Percentiles rank a stretch among this genome's conserved stretches.
phyloP scores from a whole-genome alignment of 179 eudicot species.

The Amaranthus tricolor region DNA sequence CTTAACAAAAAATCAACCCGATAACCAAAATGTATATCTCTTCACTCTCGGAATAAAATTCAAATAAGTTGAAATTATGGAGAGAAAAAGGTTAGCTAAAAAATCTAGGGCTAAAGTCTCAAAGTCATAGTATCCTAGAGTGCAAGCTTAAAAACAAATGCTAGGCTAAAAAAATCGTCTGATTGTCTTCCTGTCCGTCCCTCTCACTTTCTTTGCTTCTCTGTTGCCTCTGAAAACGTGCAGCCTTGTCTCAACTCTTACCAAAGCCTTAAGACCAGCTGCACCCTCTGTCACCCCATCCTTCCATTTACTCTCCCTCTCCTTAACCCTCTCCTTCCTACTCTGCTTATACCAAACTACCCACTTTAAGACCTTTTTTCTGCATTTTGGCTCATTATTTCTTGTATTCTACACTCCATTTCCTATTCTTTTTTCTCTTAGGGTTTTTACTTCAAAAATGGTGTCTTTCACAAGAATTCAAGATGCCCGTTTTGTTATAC shows the following conservation, averaged over 20 bases:
- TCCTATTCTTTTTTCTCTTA: background rate
- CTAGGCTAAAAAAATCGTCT: background rate
- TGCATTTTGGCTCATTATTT: conserved; percentile 8
- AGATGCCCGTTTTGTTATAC: conserved; percentile 13
- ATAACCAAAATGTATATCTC: too few species aligned
- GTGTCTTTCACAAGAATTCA: background rate
- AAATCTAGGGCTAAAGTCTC: too few species aligned
- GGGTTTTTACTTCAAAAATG: conserved; percentile 15
- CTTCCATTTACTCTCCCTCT: too few species aligned
- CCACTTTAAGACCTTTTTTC: background rate
- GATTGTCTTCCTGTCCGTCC: conserved; percentile 14
- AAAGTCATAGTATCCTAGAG: too few species aligned
- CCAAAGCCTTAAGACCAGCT: conserved; percentile 21
- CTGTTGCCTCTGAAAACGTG: conserved; percentile 23
- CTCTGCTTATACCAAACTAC: background rate
- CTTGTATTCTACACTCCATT: background rate
- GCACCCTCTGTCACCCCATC: conserved; percentile 1
- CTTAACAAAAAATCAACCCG: too few species aligned
- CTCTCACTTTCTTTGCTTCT: background rate
- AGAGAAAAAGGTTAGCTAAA: too few species aligned
- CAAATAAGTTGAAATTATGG: too few species aligned
- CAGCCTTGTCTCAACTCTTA: conserved; percentile 14
- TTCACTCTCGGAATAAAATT: too few species aligned
- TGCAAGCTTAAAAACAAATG: background rate
- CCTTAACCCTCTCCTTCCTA: background rate